Percentiles rank a stretch among this genome's conserved stretches.
Conservation (phyloP, 805 yeast genomes). For the Candida glaebosa region DNA sequence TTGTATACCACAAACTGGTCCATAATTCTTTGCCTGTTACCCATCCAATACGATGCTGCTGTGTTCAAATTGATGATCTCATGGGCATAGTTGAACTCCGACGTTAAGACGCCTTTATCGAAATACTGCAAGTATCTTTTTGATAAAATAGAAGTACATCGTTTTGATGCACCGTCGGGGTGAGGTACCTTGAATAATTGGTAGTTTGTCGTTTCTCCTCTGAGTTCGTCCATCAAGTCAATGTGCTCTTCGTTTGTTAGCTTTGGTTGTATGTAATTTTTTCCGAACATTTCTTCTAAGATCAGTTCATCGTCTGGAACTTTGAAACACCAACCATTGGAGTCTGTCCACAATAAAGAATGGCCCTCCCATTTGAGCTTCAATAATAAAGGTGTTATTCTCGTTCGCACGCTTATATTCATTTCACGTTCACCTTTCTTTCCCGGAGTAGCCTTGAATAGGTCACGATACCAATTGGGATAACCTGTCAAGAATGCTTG, state of each 20-base stretch:
- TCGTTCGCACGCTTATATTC: conserved; percentile 64
- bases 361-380: conserved; percentile 80
- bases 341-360: conserved; percentile 78
- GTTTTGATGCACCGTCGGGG: conserved; percentile 70
- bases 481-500: conserved; percentile 81
- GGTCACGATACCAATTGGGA: conserved; percentile 88
- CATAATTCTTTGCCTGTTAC: conserved; percentile 79
- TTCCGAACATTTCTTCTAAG: conserved; percentile 26
- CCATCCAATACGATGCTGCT: conserved; percentile 87
- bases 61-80: conserved; percentile 78
- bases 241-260: conserved; percentile 28
- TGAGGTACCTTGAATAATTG: conserved; percentile 77
- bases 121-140: conserved; percentile 69
- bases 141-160: conserved; percentile 75
- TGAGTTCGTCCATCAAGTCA: conserved; percentile 18
- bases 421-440: conserved; percentile 36
- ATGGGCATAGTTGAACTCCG: conserved; percentile 68
- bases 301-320: conserved; percentile 41
- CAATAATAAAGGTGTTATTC: conserved; percentile 73
- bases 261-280: conserved; percentile 35
- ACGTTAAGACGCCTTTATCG: conserved; percentile 69
- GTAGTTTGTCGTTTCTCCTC: conserved; percentile 22
- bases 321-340: conserved; percentile 85
- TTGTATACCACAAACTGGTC: conserved; percentile 79
- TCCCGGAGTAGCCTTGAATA: conserved; percentile 38